phyloP scores from a whole-genome alignment of 768 basidiomycete species.

The Russula brevipes region DNA sequence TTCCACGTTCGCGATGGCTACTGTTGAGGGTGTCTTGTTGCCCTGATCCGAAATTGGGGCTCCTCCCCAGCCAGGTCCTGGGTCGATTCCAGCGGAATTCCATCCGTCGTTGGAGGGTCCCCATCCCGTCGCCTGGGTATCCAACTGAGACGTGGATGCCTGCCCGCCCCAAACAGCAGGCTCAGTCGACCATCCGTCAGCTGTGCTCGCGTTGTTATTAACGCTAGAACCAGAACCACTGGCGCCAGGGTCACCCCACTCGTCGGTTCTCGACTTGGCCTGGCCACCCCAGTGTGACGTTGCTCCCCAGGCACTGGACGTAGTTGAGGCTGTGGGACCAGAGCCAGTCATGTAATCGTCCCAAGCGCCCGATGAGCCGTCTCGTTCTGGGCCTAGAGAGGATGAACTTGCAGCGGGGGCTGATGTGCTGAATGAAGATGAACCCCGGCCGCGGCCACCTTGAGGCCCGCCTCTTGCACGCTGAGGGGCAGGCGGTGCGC shows the following conservation, averaged over 20 bases:
- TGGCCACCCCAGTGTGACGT: background rate
- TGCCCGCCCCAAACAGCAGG: background rate
- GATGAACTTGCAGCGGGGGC: background rate
- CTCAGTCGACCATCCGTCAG: constrained; percentile 4
- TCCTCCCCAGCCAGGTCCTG: constrained; percentile 14
- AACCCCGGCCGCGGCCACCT: constrained; percentile 7
- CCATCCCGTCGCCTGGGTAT: constrained; percentile 1
- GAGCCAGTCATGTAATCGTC: constrained; percentile 9
- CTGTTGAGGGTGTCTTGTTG: background rate
- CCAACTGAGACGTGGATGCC: background rate
- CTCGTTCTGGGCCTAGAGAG: background rate
- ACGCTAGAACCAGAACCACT: background rate
- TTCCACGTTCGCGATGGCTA: background rate
- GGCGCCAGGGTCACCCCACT: constrained; percentile 11
- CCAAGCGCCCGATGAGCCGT: constrained; percentile 7
- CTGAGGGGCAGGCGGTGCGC: background rate
- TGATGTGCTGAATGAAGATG: background rate
- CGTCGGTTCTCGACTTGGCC: background rate
- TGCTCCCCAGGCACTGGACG: constrained; percentile 1
- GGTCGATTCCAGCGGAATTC: background rate
- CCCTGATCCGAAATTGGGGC: background rate
- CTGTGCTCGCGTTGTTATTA: background rate
- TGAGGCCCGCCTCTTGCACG: constrained; percentile 9
- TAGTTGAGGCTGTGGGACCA: background rate
- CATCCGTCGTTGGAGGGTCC: constrained; percentile 3